phyloP scores from a whole-genome alignment of 352 stramenopile species.

The Globisporangium cystogenes region DNA sequence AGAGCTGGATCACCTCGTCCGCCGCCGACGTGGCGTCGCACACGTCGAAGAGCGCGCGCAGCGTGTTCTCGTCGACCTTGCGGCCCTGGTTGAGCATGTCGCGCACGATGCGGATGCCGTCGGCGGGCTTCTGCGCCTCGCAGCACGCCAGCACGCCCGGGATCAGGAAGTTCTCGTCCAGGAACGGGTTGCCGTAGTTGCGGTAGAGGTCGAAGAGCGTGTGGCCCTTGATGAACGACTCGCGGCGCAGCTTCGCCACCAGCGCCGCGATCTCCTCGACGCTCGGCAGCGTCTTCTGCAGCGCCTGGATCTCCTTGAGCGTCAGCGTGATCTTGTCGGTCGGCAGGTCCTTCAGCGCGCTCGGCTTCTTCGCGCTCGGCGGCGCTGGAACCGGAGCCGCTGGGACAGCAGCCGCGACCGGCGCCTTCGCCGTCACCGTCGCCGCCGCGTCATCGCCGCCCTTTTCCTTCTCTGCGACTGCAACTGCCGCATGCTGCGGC shows the following conservation, averaged over 20 bases:
- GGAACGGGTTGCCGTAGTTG: slow-evolving; percentile 79
- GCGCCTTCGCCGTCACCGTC: not conserved
- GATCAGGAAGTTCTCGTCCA: slow-evolving; percentile 79
- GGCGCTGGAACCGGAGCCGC: not conserved
- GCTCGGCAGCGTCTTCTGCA: slow-evolving; percentile 72
- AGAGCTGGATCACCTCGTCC: slow-evolving; percentile 59
- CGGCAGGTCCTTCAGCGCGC: slow-evolving; percentile 29
- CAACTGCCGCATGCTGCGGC: not conserved
- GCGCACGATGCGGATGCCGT: slow-evolving; percentile 73
- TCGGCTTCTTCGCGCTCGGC: slow-evolving; percentile 5
- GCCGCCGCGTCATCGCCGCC: not conserved
- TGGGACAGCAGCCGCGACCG: not conserved
- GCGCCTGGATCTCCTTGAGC: slow-evolving; percentile 59
- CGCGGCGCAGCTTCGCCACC: slow-evolving; percentile 48
- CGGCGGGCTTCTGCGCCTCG: slow-evolving; percentile 60
- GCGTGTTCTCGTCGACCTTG: slow-evolving; percentile 71
- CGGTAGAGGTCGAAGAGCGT: slow-evolving; percentile 82
- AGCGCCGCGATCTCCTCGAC: slow-evolving; percentile 56
- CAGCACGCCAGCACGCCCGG: slow-evolving; percentile 77
- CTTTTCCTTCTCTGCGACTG: not conserved
- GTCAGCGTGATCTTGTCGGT: slow-evolving; percentile 70
- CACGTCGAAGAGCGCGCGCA: slow-evolving; percentile 64
- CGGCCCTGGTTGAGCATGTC: slow-evolving; percentile 83
- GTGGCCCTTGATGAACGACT: slow-evolving; percentile 75
- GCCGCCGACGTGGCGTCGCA: slow-evolving; percentile 67